These are phyloP conservation scores for Mycena metata DNA, from an alignment of 768 basidiomycete genomes.

Conservation along the genomic window DNA sequence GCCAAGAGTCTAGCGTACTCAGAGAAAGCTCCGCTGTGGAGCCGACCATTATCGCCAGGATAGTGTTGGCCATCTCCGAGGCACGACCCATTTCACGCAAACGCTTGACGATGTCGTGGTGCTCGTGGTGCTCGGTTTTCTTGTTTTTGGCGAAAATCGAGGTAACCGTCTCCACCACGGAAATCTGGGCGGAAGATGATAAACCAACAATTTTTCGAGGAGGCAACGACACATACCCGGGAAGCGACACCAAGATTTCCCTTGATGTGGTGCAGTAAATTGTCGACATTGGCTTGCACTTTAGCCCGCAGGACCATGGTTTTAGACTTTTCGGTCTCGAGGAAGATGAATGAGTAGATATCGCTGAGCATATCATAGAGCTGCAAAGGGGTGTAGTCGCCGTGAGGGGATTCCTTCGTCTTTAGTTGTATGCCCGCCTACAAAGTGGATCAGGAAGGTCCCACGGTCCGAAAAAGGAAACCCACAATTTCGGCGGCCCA, in stretches of 20 bases:
- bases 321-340: constrained; percentile 73
- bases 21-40: constrained; percentile 78
- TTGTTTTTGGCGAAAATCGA: constrained; percentile 61
- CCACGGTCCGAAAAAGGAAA: constrained; percentile 17
- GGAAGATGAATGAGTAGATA: constrained; percentile 85
- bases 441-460: constrained; percentile 4
- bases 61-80: constrained; percentile 74
- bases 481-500: constrained; percentile 84
- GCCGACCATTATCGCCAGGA: constrained; percentile 79
- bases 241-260: constrained; percentile 55
- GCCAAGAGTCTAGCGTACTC: constrained; percentile 54
- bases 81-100: constrained; percentile 69
- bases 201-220: not conserved
- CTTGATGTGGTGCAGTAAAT: constrained; percentile 71
- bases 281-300: constrained; percentile 65
- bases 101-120: constrained; percentile 67
- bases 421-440: constrained; percentile 84
- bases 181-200: constrained; percentile 36
- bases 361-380: constrained; percentile 75
- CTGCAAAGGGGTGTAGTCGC: constrained; percentile 72
- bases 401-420: constrained; percentile 63
- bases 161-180: constrained; percentile 62
- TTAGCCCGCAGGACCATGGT: constrained; percentile 67
- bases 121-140: constrained; percentile 56
- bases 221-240: constrained; percentile 58